Base-by-base conservation (phyloP, 2,329 filamentous ascomycete species). In the Xylaria arbuscula region DNA sequence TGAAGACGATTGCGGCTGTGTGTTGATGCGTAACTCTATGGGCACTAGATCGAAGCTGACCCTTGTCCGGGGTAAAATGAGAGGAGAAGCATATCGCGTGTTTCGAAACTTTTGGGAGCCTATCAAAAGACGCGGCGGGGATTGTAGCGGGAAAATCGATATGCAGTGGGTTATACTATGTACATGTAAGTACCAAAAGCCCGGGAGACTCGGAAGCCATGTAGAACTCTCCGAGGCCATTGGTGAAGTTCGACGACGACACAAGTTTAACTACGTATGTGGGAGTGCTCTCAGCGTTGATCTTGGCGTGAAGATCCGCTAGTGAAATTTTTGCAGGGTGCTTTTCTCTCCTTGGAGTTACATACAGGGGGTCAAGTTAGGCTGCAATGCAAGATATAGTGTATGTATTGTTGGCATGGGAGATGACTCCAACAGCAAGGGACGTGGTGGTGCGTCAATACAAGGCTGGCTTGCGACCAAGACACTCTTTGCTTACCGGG, bases 1-100 rank as follows among this genome's bases (percentile, higher is more conserved):
- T 61, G 62, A 68, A 68, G 61, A 68, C 58, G 45, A 63, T 55
- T 57, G 55, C 42, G 62, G 65, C 65, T 51, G 40, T 51, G 40
- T 63, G 66, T 62, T 58, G 22, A 53, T 24, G 59, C 42, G 32
- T 51, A 58, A 68, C 55, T 57, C 34, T 56, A 61, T 51, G 66
- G 66, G 61, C 15, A 51, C 51, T 34, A 32, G 19, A 32, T 15
- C n/a, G 3, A 45, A 22, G 36, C 61, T 51, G 13, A 51, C n/a
- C 54, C 58, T 51, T 51, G 24, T 67, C 61, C 17, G 40, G 53
- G 62, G 65, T 38, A 68, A 68, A 65, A 70, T 70, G 64, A 64
- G 64, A 70, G 64, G 67, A 70, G 50, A 45, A 51, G 50, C 60
- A 54, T 34, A 42, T 57, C 38, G 54, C 42, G 36, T 53, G 51